A percentile compares a stretch with the other conserved stretches of the same genome.
These are phyloP conservation scores for Thamnidium elegans DNA, from an alignment of 192 early-diverging fungal genomes.

Conservation along the genomic window DNA sequence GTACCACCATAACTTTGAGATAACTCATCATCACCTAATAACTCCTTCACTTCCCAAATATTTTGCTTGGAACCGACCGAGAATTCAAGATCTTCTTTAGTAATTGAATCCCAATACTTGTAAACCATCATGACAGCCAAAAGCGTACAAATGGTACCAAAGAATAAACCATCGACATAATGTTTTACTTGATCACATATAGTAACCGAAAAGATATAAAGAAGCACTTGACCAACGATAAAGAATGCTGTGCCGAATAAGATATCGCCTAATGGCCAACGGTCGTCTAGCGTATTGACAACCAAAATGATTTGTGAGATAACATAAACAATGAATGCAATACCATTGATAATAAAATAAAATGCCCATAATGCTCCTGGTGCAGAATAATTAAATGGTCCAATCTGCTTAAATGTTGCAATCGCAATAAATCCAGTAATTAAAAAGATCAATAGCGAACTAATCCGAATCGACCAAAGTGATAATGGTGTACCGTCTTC, in stretches of 20 bases:
- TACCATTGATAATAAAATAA: slow-evolving; percentile 72
- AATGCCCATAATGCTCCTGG: slow-evolving; percentile 70
- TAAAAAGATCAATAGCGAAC: slow-evolving; percentile 65
- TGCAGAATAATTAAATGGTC: slow-evolving; percentile 46
- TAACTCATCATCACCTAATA: slow-evolving; percentile 51
- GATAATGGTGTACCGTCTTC: slow-evolving; percentile 86
- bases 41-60: slow-evolving; percentile 81
- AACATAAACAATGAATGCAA: slow-evolving; percentile 72
- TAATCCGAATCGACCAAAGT: slow-evolving; percentile 82
- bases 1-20: slow-evolving; percentile 4
- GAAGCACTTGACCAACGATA: slow-evolving; percentile 65
- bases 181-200: slow-evolving; percentile 81
- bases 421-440: slow-evolving; percentile 64
- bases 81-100: slow-evolving; percentile 91
- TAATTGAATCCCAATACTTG: slow-evolving; percentile 93
- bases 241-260: slow-evolving; percentile 78
- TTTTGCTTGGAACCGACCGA: slow-evolving; percentile 79
- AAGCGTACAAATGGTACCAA: slow-evolving; percentile 74
- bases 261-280: slow-evolving; percentile 85
- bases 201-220: slow-evolving; percentile 63
- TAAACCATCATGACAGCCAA: slow-evolving; percentile 93
- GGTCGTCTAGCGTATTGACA: slow-evolving; percentile 78
- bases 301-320: slow-evolving; percentile 83
- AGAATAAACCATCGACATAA: slow-evolving; percentile 91
- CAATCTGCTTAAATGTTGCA: slow-evolving; percentile 61